Evolutionary conservation across 495 filamentous ascomycete genomes (phyloP), one percentile per base, ranked within the genome.

Genomic region (Parathielavia appendiculata): DNA sequence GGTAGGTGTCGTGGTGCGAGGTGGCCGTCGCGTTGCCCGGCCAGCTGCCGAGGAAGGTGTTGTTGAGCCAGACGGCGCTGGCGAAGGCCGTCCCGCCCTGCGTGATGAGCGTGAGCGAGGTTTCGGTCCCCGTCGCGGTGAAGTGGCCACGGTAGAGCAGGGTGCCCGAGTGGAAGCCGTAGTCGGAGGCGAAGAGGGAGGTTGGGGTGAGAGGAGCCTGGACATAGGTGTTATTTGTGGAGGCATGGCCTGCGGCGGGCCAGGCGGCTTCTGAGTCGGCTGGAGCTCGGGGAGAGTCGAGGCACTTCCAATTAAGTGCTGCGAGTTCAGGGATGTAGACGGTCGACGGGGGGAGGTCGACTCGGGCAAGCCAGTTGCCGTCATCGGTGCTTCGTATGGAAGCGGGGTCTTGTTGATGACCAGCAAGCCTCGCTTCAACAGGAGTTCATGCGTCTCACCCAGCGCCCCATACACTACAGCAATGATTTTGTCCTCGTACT

Each of bases 101-200:
- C 0, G 85, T 84, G 8, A 66, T 68, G 7, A 89, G 51, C 36
- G 68, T 78, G 56, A 92, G 71, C 9, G 63, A 74, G 0, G 61
- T 68, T 61, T 92, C 88, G 12, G 76, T 65, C 6, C 87, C 87
- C 0, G 71, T 84, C 14, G 88, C 83, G 11, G 71, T 76, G 66
- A 93, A 93, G 62, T 85, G 80, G 23, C 88, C 89, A 3, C 89
- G 79, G 72, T 82, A 92, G 40, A 92, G 58, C 0, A 90, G 72
- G 13, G 76, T 77, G 39, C 88, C 89, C 0, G 82, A 80, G 66
- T 89, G 75, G 73, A 81, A 92, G 32, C 87, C 86, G 63, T 93
- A 91, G 70, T 92, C 89, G 39, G 78, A 81, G 0, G 77, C 76
- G 63, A 86, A 89, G 0, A 91, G 79, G 0, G 81, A 85, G 0